A percentile compares a stretch with the other conserved stretches of the same genome.
phyloP scores from a whole-genome alignment of 73 alveolate genomes.

The Vitrella brassicaformis region DNA sequence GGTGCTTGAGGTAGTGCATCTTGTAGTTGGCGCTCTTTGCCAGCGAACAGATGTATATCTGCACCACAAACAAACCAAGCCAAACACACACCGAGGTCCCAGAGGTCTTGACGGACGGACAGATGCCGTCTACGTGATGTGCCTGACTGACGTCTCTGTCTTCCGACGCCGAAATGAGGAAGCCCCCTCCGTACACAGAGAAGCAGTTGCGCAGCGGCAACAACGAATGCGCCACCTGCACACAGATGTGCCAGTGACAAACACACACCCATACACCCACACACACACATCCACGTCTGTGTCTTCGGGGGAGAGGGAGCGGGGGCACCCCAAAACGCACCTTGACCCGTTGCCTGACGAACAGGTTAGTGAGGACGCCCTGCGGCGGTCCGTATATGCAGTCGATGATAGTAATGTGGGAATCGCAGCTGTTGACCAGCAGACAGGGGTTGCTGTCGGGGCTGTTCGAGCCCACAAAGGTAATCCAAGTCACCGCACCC shows the following conservation, averaged over 20 bases:
- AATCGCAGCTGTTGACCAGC: slow-evolving; percentile 32
- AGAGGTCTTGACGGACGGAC: no score
- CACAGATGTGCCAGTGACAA: no score
- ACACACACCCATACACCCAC: no score
- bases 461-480: slow-evolving; percentile 18
- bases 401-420: slow-evolving; percentile 22
- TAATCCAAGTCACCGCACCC: slow-evolving; percentile 36
- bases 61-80: no score
- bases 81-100: no score
- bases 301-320: no score
- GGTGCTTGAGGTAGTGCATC: slow-evolving; percentile 18
- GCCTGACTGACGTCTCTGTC: slow-evolving; percentile 27
- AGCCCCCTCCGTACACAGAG: slow-evolving; percentile 18
- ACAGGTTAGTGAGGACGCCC: slow-evolving; percentile 10
- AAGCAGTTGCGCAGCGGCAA: slow-evolving; percentile 32
- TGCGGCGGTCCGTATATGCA: not conserved
- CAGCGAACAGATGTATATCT: slow-evolving; percentile 18
- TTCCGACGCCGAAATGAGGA: slow-evolving; percentile 31
- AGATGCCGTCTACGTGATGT: no score
- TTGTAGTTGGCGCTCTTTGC: slow-evolving; percentile 35
- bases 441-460: slow-evolving; percentile 5
- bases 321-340: no score
- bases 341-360: slow-evolving; percentile 19
- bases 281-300: no score
- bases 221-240: slow-evolving; percentile 8